Percentiles rank a stretch among this genome's conserved stretches.
Conservation (phyloP, 805 yeast species). For the Kurtzmaniella cleridarum region DNA sequence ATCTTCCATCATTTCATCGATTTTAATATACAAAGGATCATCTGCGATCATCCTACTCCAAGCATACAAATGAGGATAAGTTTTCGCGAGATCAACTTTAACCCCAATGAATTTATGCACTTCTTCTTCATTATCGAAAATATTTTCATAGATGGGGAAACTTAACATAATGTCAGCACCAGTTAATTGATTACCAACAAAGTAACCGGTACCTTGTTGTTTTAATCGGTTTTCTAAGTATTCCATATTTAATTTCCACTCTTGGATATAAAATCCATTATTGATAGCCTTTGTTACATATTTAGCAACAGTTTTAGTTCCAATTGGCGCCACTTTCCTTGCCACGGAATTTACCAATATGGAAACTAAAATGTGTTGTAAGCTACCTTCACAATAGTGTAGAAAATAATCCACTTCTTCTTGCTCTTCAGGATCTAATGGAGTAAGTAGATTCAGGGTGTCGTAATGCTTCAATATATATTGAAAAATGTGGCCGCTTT, state of each 20-base stretch:
- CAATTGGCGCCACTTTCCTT: conserved; percentile 42
- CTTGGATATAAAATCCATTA: conserved; percentile 44
- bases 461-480: conserved; percentile 33
- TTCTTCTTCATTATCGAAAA: conserved; percentile 32
- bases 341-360: conserved; percentile 36
- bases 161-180: conserved; percentile 35
- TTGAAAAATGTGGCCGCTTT: conserved; percentile 35
- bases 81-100: conserved; percentile 22
- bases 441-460: conserved; percentile 19
- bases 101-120: conserved; percentile 30
- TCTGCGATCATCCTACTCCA: conserved; percentile 29
- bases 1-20: conserved; percentile 27
- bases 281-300: conserved; percentile 42
- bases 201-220: conserved; percentile 26
- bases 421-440: conserved; percentile 29
- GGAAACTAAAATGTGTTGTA: conserved; percentile 44
- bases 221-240: conserved; percentile 21
- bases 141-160: conserved; percentile 31
- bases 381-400: conserved; percentile 57
- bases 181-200: conserved; percentile 32
- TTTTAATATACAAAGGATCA: conserved; percentile 27
- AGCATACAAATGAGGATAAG: conserved; percentile 31
- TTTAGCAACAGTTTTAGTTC: conserved; percentile 39
- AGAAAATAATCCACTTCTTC: conserved; percentile 48
- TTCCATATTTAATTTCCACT: conserved; percentile 32